Evolutionary conservation across 1,139 yeast species (phyloP).

Genomic region (Williopsis jadinii): DNA sequence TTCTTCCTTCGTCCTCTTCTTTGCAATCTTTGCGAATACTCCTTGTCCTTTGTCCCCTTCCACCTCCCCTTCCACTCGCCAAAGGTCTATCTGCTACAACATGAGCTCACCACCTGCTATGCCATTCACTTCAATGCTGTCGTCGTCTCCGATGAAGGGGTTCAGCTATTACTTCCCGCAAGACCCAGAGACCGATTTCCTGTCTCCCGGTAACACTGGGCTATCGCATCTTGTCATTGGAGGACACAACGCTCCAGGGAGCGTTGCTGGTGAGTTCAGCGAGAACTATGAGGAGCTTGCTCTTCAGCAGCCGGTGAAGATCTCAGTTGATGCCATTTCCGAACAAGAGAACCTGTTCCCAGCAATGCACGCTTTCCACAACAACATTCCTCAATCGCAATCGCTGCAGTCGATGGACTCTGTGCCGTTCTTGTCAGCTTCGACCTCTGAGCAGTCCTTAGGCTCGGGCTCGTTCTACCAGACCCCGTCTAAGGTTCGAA

Average conservation of each 20-base stretch:
- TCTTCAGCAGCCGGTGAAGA: constrained; percentile 11
- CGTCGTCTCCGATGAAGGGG: constrained; percentile 14
- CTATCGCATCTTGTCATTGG: not conserved
- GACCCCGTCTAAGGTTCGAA: constrained; percentile 1
- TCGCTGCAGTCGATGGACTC: constrained; percentile 33
- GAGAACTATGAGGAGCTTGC: not conserved
- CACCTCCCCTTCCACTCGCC: not conserved
- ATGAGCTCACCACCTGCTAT: constrained; percentile 9
- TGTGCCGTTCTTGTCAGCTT: constrained; percentile 25
- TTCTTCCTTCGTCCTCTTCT: not conserved
- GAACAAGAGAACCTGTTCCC: constrained; percentile 11
- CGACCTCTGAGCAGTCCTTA: constrained; percentile 12
- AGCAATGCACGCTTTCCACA: constrained; percentile 12
- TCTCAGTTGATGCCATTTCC: constrained; percentile 1
- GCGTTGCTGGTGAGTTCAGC: not conserved
- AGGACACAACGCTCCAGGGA: not conserved
- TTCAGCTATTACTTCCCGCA: constrained; percentile 10
- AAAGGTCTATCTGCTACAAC: not conserved
- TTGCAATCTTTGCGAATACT: not conserved
- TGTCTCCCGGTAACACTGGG: not conserved
- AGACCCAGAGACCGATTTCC: constrained; percentile 1
- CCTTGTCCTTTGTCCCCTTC: not conserved
- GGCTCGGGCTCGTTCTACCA: not conserved
- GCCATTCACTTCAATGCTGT: constrained; percentile 2
- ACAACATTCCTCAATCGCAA: constrained; percentile 10